Conservation (phyloP, 1,284 basidiomycete genomes). For the Pulveroboletus ridleyi region DNA sequence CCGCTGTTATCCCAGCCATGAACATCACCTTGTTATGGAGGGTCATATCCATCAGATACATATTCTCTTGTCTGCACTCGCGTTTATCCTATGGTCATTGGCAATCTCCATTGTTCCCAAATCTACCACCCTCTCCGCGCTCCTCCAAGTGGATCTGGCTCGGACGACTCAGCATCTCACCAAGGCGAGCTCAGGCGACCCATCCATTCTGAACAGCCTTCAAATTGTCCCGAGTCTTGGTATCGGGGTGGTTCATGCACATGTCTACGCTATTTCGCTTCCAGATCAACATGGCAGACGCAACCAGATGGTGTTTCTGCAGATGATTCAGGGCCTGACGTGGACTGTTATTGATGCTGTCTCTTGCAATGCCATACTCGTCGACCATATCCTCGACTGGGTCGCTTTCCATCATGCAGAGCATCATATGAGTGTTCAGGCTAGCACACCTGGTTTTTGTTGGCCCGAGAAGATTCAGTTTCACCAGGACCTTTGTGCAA, state of each 20-base stretch:
- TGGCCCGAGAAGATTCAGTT: slow-evolving; percentile 52
- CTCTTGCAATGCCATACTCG: slow-evolving; percentile 41
- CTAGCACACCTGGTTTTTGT: slow-evolving; percentile 36
- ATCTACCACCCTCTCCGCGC: slow-evolving; percentile 18
- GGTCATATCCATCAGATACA: slow-evolving; percentile 30
- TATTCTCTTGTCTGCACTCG: slow-evolving; percentile 33
- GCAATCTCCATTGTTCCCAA: slow-evolving; percentile 20
- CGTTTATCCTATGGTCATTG: slow-evolving; percentile 35
- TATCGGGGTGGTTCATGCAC: slow-evolving; percentile 28
- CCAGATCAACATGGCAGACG: slow-evolving; percentile 32
- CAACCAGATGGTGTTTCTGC: slow-evolving; percentile 32
- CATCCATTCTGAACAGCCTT: slow-evolving; percentile 41
- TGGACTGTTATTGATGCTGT: slow-evolving; percentile 65
- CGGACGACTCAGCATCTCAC: slow-evolving; percentile 1
- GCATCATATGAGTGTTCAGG: slow-evolving; percentile 1
- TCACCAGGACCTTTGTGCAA: slow-evolving; percentile 36
- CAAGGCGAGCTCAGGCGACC: slow-evolving; percentile 27
- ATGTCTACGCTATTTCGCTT: slow-evolving; percentile 62
- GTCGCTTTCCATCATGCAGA: slow-evolving; percentile 44
- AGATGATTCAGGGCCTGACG: slow-evolving; percentile 38
- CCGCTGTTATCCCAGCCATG: too few species aligned
- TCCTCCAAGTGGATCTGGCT: slow-evolving; percentile 25
- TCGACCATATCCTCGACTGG: slow-evolving; percentile 48
- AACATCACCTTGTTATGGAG: slow-evolving; percentile 20
- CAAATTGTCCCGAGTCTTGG: slow-evolving; percentile 18